Evolutionary conservation across 495 filamentous ascomycete genomes (phyloP).

Genomic region (Durotheca rogersii): DNA sequence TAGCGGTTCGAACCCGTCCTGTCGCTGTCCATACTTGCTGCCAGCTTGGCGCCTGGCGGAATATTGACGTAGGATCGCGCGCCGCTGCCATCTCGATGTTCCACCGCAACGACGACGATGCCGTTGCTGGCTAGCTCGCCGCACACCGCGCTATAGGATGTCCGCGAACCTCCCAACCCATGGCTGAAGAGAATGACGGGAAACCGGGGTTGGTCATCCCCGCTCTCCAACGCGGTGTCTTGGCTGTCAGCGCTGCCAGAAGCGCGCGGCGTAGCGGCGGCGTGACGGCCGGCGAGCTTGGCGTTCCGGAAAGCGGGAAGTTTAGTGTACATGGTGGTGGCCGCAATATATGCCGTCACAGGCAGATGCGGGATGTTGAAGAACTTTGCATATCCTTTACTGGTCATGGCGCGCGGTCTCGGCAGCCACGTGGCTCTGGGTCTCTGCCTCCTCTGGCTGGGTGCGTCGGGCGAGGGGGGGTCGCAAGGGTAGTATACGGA

Average conservation of each 20-base stretch:
- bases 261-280: constrained; percentile 40
- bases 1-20: constrained; percentile 17
- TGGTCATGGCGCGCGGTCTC: constrained; percentile 47
- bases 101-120: constrained; percentile 66
- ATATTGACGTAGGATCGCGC: constrained; percentile 60
- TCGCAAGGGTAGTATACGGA: constrained; percentile 66
- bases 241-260: constrained; percentile 50
- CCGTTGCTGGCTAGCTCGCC: constrained; percentile 66
- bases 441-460: constrained; percentile 29
- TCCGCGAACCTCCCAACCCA: constrained; percentile 63
- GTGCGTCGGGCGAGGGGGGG: constrained; percentile 17
- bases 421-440: constrained; percentile 57
- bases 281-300: constrained; percentile 32
- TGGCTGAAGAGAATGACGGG: constrained; percentile 70
- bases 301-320: constrained; percentile 58
- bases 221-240: constrained; percentile 21
- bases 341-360: constrained; percentile 47
- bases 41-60: constrained; percentile 10
- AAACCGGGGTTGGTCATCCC: constrained; percentile 44
- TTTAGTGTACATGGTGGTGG: constrained; percentile 58
- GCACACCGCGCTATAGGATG: constrained; percentile 61
- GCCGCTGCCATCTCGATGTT: constrained; percentile 66
- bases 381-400: constrained; percentile 57
- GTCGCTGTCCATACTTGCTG: constrained; percentile 6
- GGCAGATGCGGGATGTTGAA: constrained; percentile 45